Conservation (phyloP, 331 rosid genomes). For the Malus hybrid region DNA sequence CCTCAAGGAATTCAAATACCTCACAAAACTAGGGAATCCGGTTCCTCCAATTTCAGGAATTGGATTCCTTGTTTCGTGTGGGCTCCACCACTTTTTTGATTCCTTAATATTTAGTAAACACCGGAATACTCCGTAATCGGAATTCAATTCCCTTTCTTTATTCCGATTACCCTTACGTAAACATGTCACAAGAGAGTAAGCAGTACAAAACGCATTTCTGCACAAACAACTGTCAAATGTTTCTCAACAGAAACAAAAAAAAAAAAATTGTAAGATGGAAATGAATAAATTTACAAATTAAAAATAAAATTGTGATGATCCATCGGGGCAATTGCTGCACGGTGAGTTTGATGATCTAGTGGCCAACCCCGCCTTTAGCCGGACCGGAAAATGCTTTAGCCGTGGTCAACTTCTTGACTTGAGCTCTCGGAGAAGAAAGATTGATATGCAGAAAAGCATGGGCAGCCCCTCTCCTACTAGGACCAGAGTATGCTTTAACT, state of each 20-base stretch:
- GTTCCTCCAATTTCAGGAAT: too few species aligned
- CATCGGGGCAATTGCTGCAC: neutral
- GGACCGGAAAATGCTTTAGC: neutral
- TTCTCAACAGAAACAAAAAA: neutral
- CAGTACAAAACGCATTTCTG: neutral
- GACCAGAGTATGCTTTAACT: constrained; percentile 55
- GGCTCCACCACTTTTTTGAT: too few species aligned
- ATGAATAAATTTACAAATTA: neutral
- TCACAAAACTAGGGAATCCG: too few species aligned
- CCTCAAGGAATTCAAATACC: too few species aligned
- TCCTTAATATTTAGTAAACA: too few species aligned
- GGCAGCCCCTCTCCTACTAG: constrained; percentile 50
- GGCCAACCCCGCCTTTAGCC: neutral
- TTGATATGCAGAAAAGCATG: constrained; percentile 17
- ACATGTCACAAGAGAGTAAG: neutral
- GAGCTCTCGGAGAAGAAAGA: neutral
- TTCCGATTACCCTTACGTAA: too few species aligned
- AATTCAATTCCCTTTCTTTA: too few species aligned
- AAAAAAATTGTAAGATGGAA: neutral
- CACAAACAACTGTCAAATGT: neutral
- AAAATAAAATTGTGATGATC: neutral
- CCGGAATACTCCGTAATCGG: too few species aligned
- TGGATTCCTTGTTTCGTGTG: too few species aligned
- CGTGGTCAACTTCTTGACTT: neutral
- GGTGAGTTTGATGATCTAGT: neutral